phyloP scores from a whole-genome alignment of 371 early-diverging fungal genomes.

The Zancudomyces culisetae region DNA sequence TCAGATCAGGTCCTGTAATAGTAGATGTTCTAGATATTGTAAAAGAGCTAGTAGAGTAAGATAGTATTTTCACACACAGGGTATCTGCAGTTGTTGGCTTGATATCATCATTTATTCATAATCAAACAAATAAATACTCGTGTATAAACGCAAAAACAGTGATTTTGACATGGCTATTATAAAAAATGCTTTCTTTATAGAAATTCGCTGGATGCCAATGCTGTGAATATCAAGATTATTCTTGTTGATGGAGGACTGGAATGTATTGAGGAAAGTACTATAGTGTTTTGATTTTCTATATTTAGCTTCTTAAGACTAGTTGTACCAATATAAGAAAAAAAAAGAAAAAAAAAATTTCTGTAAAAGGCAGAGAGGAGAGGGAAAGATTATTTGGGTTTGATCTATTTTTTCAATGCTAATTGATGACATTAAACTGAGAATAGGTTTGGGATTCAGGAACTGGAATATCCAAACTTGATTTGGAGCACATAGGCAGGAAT shows the following conservation, averaged over 20 bases:
- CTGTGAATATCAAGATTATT: background rate
- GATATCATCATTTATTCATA: too few relatives aligned
- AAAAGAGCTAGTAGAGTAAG: constrained; percentile 5
- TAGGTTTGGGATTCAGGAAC: constrained; percentile 5
- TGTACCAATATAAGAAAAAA: too few relatives aligned
- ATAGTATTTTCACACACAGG: too few relatives aligned
- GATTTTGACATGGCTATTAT: background rate
- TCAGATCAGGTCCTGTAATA: constrained; percentile 3
- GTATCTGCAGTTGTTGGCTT: too few relatives aligned
- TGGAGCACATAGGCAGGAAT: background rate
- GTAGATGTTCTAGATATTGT: background rate
- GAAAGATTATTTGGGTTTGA: too few relatives aligned
- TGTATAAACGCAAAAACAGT: background rate
- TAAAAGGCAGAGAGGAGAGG: too few relatives aligned
- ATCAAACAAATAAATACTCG: background rate
- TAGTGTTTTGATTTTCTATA: too few relatives aligned
- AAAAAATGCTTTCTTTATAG: background rate
- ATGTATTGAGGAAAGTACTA: constrained; percentile 1
- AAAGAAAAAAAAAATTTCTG: too few relatives aligned
- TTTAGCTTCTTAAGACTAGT: too few relatives aligned
- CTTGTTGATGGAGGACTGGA: constrained; percentile 2
- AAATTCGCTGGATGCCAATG: constrained; percentile 3
- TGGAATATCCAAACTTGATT: background rate
- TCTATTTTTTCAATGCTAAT: too few relatives aligned
- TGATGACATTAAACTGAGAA: background rate